A percentile compares a stretch with the other conserved stretches of the same genome.
Conservation (phyloP, 2,329 filamentous ascomycete genomes). For the Exophiala oligosperma region DNA sequence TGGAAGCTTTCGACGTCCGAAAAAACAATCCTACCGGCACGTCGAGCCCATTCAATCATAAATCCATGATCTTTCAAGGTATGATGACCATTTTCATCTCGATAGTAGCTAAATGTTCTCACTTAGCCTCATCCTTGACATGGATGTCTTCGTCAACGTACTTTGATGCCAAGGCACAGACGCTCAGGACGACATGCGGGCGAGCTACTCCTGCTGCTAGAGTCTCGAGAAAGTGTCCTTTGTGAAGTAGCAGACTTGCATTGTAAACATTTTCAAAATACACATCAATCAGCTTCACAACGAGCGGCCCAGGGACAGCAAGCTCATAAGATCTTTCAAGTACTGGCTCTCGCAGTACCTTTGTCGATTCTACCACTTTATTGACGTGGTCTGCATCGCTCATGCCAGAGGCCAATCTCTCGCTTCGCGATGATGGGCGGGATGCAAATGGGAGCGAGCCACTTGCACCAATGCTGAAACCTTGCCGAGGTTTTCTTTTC, state of each 20-base stretch:
- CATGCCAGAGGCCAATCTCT: too few species aligned
- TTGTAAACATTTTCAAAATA: constrained; percentile 8
- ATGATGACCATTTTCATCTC: neutral
- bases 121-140: too few species aligned
- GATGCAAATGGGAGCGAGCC: too few species aligned
- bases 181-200: neutral
- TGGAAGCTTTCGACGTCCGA: neutral
- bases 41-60: constrained; percentile 5
- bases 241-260: constrained; percentile 1
- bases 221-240: neutral
- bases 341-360: neutral
- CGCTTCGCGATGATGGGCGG: too few species aligned
- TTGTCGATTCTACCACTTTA: neutral
- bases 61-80: constrained; percentile 4
- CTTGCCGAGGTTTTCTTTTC: too few species aligned
- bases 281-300: neutral
- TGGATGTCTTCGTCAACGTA: neutral
- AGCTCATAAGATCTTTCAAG: neutral
- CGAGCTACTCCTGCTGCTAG: neutral
- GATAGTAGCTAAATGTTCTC: neutral
- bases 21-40: neutral
- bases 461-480: too few species aligned
- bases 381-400: too few species aligned
- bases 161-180: constrained; percentile 4
- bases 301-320: neutral